Percentiles rank a stretch among this genome's conserved stretches.
These are phyloP conservation scores for Rosa hybrid DNA, from an alignment of 331 rosid genomes.

Conservation along the genomic window DNA sequence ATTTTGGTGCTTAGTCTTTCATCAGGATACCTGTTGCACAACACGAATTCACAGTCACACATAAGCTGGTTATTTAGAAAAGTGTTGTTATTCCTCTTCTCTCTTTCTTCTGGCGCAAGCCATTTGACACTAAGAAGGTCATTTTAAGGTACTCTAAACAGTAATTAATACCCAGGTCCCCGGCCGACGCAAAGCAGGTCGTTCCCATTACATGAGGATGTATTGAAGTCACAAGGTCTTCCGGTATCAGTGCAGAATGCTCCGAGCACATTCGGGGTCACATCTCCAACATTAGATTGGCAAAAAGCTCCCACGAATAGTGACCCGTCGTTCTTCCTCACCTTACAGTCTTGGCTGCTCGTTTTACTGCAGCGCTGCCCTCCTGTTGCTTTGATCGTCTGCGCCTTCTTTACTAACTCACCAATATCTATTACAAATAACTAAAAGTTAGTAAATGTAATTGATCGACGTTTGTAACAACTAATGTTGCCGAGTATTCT, in stretches of 20 bases:
- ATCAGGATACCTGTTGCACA: slow-evolving; percentile 60
- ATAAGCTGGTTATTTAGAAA: neutral
- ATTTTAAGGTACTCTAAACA: neutral
- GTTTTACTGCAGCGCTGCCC: slow-evolving; percentile 47
- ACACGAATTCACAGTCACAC: slow-evolving; percentile 9
- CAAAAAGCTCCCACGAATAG: slow-evolving; percentile 85
- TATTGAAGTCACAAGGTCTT: slow-evolving; percentile 72
- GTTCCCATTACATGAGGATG: slow-evolving; percentile 74
- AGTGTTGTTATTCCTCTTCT: neutral
- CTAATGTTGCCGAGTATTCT: neutral
- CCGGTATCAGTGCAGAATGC: slow-evolving; percentile 76
- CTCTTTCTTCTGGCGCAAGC: neutral
- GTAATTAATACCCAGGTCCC: slow-evolving; percentile 65
- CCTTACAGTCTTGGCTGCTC: slow-evolving; percentile 59
- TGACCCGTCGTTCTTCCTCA: slow-evolving; percentile 69
- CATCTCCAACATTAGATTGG: slow-evolving; percentile 94
- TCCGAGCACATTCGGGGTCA: slow-evolving; percentile 78
- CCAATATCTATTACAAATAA: slow-evolving; percentile 28
- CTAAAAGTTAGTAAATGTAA: neutral
- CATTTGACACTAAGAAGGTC: neutral
- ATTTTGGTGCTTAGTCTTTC: slow-evolving; percentile 75
- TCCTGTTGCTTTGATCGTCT: slow-evolving; percentile 54
- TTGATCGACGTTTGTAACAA: neutral
- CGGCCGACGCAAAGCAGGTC: slow-evolving; percentile 71
- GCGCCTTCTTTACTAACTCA: slow-evolving; percentile 40